Base-by-base conservation (phyloP, 768 basidiomycete species). In the Boletus barrowsii region DNA sequence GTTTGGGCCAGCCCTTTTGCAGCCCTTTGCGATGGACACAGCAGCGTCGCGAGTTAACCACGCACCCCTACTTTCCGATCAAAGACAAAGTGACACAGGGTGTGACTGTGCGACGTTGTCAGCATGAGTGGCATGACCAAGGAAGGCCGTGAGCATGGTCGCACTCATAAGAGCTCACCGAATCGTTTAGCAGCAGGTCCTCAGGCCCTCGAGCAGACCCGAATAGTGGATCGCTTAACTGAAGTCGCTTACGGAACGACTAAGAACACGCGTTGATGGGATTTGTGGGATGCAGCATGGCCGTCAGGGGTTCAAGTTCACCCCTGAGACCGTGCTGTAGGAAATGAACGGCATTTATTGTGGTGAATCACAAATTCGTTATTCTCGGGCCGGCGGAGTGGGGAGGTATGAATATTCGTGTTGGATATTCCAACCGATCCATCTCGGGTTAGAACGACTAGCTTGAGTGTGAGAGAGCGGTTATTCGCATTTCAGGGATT, bases 321-420 rank as follows among this genome's bases (percentile, higher is more conserved):
- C 49, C 59, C 54, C 51, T 69, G 54, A 55, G 47, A 53, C 43
- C 47, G 44, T 54, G 56, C 43, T 26, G 48, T 5, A 42, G 47
- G 39, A 57, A 66, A 66, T 66, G 67, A 66, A 66, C 63, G 60
- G 67, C 57, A 68, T 53, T 41, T 51, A 54, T 51, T 48, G 44
- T 55, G 55, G 55, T 35, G 68, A 55, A 54, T 58, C 58, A 47
- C 56, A 57, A 55, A 55, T 52, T 54, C 4, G 54, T 37, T 37
- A 45, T 29, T 50, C 49, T 55, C 51, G 53, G 63, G 32, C 51
- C 58, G 51, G 42, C n/a, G 42, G 41, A 26, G 44, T 62, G 49
- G 47, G 52, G 60, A 51, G 35, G 35, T 62, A 35, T 32, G 40
- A n/a, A 5, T 0, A n/a, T 18, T 1, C 17, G 20, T 51, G 24